Evolutionary conservation across 2,329 filamentous ascomycete genomes (phyloP), one percentile per base, ranked within the genome.

Genomic region (Aspergillus japonicus): DNA sequence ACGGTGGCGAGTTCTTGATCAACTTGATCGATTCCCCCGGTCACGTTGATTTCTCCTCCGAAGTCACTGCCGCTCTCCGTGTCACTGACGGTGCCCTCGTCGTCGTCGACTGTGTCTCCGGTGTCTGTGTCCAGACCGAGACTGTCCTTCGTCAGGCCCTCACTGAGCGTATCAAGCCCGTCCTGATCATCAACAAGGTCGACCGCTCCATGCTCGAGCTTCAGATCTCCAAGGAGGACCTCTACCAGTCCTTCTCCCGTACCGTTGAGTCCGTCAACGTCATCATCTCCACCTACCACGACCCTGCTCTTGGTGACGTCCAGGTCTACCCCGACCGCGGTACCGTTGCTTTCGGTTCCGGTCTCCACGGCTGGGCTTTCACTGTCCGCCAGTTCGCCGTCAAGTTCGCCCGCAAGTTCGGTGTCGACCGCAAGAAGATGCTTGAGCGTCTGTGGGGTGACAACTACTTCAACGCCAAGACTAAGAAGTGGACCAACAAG

Each of bases 21-120:
- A 99, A 99, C 89, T 87, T 99, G 83, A 99, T 99, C 81, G 95
- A 99, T 83, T 99, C 95, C 62, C 95, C 95, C 66, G 95, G 95
- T 87, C 95, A 99, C 94, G 95, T 99, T 85, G 95, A 99, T 85
- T 99, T 99, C 89, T 99, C 95, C 47, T 99, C 95, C 69, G 95
- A 99, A 81, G 95, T 99, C 79, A 99, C 95, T 78, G 95, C 95
- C 79, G 95, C 95, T 79, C 94, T 99, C 77, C 95, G 95, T 92
- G 95, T 99, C 83, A 99, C 95, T 73, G 95, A 99, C 77, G 95
- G 95, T 91, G 95, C 95, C 75, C 91, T 99, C 71, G 95, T 99
- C 77, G 95, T 99, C 83, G 95, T 99, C 85, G 95, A 99, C 86
- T 97, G 93, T 82, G 91, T 99, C 72, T 95, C 97, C 83, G 95